A percentile compares a stretch with the other conserved stretches of the same genome.
These are phyloP conservation scores for Dipteronia dyeriana DNA, from an alignment of 345 rosid genomes.

Conservation along the genomic window DNA sequence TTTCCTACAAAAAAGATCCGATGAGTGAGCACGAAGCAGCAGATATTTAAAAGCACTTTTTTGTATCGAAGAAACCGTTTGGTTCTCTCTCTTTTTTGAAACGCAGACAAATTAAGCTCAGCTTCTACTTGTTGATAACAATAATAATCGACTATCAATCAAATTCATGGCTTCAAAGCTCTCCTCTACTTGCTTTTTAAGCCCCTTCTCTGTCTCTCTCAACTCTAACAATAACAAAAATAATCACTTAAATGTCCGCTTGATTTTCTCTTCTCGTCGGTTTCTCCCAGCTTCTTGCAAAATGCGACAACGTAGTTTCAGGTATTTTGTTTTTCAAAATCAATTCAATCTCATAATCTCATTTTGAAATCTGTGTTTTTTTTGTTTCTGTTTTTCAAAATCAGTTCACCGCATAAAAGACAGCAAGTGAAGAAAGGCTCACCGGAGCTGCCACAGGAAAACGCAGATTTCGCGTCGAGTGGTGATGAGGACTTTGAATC, in stretches of 20 bases:
- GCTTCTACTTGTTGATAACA: conserved; percentile 15
- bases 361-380: not conserved
- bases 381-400: not conserved
- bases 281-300: conserved; percentile 68
- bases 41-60: not conserved
- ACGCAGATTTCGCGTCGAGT: conserved; percentile 34
- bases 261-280: conserved; percentile 43
- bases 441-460: conserved; percentile 39
- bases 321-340: conserved; percentile 38
- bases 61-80: conserved; percentile 8
- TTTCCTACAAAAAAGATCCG: not conserved
- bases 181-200: conserved; percentile 54
- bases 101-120: conserved; percentile 6
- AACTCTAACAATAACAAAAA: conserved; percentile 12
- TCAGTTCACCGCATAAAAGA: conserved; percentile 48
- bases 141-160: not conserved
- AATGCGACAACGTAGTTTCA: conserved; percentile 59
- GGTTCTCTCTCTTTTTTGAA: not conserved
- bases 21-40: not conserved
- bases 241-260: conserved; percentile 27
- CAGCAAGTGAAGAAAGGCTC: conserved; percentile 58
- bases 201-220: conserved; percentile 41
- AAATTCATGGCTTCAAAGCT: conserved; percentile 57
- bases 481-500: conserved; percentile 46
- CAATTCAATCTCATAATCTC: not conserved